These are phyloP conservation scores for Kockiozyma suomiensis DNA, from an alignment of 805 yeast species.

Conservation along the genomic window DNA sequence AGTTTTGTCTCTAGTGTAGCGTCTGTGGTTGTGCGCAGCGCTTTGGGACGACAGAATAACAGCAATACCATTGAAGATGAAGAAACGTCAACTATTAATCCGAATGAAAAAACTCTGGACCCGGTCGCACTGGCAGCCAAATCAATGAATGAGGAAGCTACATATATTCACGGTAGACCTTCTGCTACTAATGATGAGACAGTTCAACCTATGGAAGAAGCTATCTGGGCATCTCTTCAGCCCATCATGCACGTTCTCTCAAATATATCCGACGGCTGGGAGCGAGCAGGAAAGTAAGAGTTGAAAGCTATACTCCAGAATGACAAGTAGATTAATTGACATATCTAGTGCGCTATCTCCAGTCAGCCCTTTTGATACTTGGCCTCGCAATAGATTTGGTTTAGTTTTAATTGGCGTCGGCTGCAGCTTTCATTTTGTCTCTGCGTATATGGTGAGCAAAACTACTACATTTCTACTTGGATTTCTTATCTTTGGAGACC, in stretches of 20 bases:
- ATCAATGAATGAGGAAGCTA: slow-evolving; percentile 4
- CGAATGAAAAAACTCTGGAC: background rate
- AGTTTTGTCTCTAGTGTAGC: slow-evolving; percentile 15
- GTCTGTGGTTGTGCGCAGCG: slow-evolving; percentile 13
- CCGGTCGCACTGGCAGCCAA: background rate
- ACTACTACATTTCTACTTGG: slow-evolving; percentile 3
- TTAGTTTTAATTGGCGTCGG: background rate
- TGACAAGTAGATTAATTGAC: background rate
- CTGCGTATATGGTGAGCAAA: slow-evolving; percentile 14
- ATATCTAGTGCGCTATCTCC: slow-evolving; percentile 19
- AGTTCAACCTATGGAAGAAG: slow-evolving; percentile 18
- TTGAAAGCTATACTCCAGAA: too few species aligned
- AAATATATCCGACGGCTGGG: slow-evolving; percentile 23
- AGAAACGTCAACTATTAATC: background rate
- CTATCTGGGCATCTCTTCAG: slow-evolving; percentile 11
- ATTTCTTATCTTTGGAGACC: slow-evolving; percentile 12
- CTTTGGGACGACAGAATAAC: slow-evolving; percentile 12
- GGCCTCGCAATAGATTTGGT: slow-evolving; percentile 12
- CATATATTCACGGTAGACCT: background rate
- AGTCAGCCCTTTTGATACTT: slow-evolving; percentile 4
- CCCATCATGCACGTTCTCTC: slow-evolving; percentile 19
- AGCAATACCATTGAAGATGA: background rate
- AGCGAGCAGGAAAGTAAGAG: slow-evolving; percentile 18
- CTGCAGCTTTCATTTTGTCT: background rate
- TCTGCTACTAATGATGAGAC: background rate